These are phyloP conservation scores for Malus fusca DNA, from an alignment of 306 rosid genomes.

Conservation along the genomic window DNA sequence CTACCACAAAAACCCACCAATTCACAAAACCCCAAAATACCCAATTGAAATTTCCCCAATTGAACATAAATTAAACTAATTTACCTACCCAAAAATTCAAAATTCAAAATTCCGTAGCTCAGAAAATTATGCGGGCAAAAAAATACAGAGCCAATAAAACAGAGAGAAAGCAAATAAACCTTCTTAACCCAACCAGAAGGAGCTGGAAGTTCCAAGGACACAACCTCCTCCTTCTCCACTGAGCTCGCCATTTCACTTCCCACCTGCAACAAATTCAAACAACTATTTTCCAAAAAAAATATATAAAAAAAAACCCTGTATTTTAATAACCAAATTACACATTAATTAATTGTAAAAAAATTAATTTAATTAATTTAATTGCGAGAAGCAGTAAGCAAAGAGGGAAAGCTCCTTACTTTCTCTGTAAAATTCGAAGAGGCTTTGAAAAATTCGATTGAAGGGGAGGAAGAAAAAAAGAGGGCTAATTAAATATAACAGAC, in stretches of 20 bases:
- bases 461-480: neutral
- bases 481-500: constrained; percentile 1
- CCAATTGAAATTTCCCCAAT: constrained; percentile 12
- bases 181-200: constrained; percentile 94
- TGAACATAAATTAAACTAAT: constrained; percentile 5
- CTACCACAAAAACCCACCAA: constrained; percentile 15
- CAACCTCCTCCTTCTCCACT: constrained; percentile 70
- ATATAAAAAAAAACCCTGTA: neutral
- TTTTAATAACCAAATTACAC: neutral
- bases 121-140: neutral
- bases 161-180: constrained; percentile 30
- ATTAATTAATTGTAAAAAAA: neutral
- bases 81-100: constrained; percentile 2
- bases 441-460: neutral
- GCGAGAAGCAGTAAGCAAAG: neutral
- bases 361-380: neutral
- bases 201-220: constrained; percentile 88
- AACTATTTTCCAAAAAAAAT: constrained; percentile 6
- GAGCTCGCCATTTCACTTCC: constrained; percentile 62
- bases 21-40: constrained; percentile 21
- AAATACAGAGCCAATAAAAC: neutral
- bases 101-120: neutral
- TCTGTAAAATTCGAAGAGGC: neutral
- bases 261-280: constrained; percentile 42
- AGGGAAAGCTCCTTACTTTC: constrained; percentile 3